Evolutionary conservation across 129 eudicot genomes (phyloP).

Genomic region (Flaveria trinervia): DNA sequence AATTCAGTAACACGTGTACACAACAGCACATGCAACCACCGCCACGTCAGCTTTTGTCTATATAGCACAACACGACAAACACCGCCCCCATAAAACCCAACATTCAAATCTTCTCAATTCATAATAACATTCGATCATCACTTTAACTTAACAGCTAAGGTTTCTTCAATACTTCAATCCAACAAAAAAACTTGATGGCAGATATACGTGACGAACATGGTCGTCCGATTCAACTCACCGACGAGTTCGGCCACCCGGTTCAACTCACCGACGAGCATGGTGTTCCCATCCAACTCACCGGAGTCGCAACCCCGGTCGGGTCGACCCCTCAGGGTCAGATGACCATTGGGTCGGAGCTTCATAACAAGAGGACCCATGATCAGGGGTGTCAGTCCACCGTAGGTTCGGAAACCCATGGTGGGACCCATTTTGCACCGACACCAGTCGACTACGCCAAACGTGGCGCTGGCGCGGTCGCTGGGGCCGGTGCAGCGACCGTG

Average conservation of each 20-base stretch:
- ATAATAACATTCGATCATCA: too few species aligned
- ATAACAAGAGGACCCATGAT: neutral
- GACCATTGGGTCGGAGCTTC: constrained; percentile 35
- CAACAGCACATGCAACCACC: constrained; percentile 23
- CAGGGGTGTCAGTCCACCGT: neutral
- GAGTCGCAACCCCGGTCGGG: constrained; percentile 53
- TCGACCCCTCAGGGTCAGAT: neutral
- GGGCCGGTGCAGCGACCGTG: constrained; percentile 41
- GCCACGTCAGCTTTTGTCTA: constrained; percentile 1
- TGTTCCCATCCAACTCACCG: constrained; percentile 61
- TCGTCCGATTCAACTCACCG: constrained; percentile 73
- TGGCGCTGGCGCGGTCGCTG: constrained; percentile 36
- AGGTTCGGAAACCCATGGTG: constrained; percentile 27
- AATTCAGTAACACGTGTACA: constrained; percentile 17
- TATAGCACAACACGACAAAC: constrained; percentile 18
- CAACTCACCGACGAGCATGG: constrained; percentile 73
- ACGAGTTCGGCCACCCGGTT: constrained; percentile 59
- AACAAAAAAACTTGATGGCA: constrained; percentile 41
- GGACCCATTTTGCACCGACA: constrained; percentile 34
- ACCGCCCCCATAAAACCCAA: constrained; percentile 19
- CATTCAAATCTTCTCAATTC: neutral
- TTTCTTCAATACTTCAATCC: neutral
- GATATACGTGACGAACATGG: constrained; percentile 68
- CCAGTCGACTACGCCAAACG: constrained; percentile 32
- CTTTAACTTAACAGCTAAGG: neutral